phyloP scores from a whole-genome alignment of 2,329 filamentous ascomycete species.

The Arthrobotrys iridis region DNA sequence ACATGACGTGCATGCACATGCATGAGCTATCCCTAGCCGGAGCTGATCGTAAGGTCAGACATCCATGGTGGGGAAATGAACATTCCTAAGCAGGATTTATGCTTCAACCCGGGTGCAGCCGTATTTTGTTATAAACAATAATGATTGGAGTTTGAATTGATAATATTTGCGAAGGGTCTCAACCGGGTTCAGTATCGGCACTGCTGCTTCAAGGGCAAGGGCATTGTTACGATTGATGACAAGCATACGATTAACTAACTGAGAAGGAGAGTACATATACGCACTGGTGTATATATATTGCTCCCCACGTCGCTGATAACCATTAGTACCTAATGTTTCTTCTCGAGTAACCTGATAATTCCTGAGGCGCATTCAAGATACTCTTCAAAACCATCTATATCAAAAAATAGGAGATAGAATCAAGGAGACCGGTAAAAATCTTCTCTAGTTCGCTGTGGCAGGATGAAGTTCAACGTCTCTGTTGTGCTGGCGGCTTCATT shows the following conservation, averaged over 20 bases:
- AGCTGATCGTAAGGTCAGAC: conserved; percentile 1
- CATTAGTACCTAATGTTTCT: background rate
- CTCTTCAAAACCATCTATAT: background rate
- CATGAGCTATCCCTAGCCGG: background rate
- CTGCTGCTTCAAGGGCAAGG: conserved; percentile 10
- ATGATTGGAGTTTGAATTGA: conserved; percentile 6
- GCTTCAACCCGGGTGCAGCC: background rate
- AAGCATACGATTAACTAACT: background rate
- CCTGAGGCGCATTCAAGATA: background rate
- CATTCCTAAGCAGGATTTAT: conserved; percentile 16
- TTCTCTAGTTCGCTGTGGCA: background rate
- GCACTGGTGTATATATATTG: conserved; percentile 1
- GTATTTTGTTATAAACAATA: background rate
- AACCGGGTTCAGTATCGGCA: background rate
- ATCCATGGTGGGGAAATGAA: conserved; percentile 18
- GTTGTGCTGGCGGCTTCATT: conserved; percentile 27
- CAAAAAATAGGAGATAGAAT: background rate
- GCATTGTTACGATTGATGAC: conserved; percentile 27
- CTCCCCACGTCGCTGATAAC: background rate
- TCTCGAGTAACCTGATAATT: background rate
- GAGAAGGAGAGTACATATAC: background rate
- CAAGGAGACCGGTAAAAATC: background rate
- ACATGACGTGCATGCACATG: conserved; percentile 25
- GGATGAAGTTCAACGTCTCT: conserved; percentile 30
- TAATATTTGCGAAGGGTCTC: conserved; percentile 8